Evolutionary conservation across 805 yeast genomes (phyloP), one percentile per base, ranked within the genome.

Genomic region (Wickerhamia fluorescens): DNA sequence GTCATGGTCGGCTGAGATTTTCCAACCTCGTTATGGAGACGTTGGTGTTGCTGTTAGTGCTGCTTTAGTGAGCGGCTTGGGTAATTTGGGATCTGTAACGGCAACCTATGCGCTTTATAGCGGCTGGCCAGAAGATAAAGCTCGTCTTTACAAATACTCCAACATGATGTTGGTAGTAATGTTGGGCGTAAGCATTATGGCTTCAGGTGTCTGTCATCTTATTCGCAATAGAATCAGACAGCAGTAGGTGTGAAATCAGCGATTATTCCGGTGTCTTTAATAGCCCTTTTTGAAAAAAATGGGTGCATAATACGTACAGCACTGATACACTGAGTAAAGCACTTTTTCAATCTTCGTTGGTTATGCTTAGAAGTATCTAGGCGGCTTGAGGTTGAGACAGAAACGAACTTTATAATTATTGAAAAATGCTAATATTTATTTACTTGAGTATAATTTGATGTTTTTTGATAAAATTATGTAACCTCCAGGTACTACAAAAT

Each of bases 121-220:
- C 19, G 95, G 95, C 4, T 85, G 95, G 95, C 88, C 92, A 1
- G 80, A 68, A 1, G 95, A 85, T 51, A 66, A 50, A 6, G 64
- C 64, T 4, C 59, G 85, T 38, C 61, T 73, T 24, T 85, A 61
- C 56, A 61, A 71, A 39, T 61, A 84, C 51, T 76, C 87, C 27
- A 85, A 85, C 53, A 83, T 84, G 95, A 84, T 84, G 61, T 65
- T 85, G 56, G 83, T 85, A 14, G 62, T 78, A 14, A 80, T 85
- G 64, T 61, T 78, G 37, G 95, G 94, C 4, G 66, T 73, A 24
- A 75, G 87, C 44, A 81, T 85, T 23, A 38, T 84, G 16, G 56
- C 65, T 1, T 46, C 58, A 9, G 46, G 46, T 3, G 53, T 59
- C 7, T 54, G 64, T 30, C 53, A 58, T 24, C 34, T 53, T 14